Conservation (phyloP, 2,329 filamentous ascomycete species). For the Stemphylium beticola region DNA sequence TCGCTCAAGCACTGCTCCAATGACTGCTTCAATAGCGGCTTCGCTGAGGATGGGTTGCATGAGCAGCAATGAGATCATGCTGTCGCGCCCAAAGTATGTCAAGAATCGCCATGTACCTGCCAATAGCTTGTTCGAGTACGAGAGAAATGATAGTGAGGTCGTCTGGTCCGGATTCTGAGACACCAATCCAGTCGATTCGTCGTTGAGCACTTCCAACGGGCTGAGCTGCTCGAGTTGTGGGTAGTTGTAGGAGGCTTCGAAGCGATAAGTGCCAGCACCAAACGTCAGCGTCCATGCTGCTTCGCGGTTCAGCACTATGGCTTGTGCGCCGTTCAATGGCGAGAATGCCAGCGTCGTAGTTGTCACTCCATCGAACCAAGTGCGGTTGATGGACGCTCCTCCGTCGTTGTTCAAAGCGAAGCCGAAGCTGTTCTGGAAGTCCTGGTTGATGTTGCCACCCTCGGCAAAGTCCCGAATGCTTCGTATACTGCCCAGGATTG, state of each 20-base stretch:
- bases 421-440: constrained; percentile 62
- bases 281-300: constrained; percentile 55
- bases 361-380: constrained; percentile 69
- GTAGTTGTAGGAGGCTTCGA: constrained; percentile 67
- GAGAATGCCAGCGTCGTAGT: constrained; percentile 60
- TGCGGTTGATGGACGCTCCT: constrained; percentile 57
- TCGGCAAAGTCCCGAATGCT: constrained; percentile 69
- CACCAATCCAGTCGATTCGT: constrained; percentile 55
- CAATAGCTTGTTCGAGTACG: constrained; percentile 67
- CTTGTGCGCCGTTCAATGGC: constrained; percentile 29
- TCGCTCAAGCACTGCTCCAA: constrained; percentile 65
- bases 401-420: constrained; percentile 51
- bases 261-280: constrained; percentile 61
- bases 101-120: constrained; percentile 71
- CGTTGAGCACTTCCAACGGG: constrained; percentile 58
- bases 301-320: constrained; percentile 17
- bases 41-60: constrained; percentile 64
- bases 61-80: constrained; percentile 66
- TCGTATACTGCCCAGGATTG: constrained; percentile 67
- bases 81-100: constrained; percentile 71
- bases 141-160: constrained; percentile 66
- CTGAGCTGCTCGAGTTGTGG: constrained; percentile 64
- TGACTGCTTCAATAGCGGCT: constrained; percentile 66
- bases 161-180: constrained; percentile 55
- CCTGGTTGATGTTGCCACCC: constrained; percentile 59